phyloP scores from a whole-genome alignment of 108 stramenopile species.

The Cyclostephanos tholiformis region DNA sequence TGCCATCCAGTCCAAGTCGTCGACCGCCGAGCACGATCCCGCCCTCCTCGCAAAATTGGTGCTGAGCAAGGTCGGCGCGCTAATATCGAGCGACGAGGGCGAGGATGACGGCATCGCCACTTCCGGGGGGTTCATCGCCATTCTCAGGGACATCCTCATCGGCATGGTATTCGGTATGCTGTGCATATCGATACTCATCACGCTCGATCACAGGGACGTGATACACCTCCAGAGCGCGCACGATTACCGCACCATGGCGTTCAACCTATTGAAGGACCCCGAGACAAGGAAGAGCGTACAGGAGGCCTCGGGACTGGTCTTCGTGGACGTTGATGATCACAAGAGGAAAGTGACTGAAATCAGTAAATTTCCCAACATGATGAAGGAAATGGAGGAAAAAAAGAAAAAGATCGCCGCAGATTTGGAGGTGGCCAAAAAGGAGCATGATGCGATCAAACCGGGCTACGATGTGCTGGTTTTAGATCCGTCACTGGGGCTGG shows the following conservation, averaged over 20 bases:
- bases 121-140: neutral
- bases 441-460: constrained; percentile 43
- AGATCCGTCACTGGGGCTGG: constrained; percentile 35
- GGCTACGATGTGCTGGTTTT: constrained; percentile 52
- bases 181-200: constrained; percentile 28
- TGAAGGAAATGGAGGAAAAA: constrained; percentile 36
- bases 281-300: constrained; percentile 29
- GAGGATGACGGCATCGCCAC: neutral
- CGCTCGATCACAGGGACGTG: constrained; percentile 39
- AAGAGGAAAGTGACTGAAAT: constrained; percentile 28
- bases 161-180: constrained; percentile 32
- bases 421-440: constrained; percentile 37
- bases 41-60: constrained; percentile 26
- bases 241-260: too few relatives aligned
- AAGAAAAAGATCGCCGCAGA: constrained; percentile 41
- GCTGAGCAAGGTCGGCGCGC: constrained; percentile 13
- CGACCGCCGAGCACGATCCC: constrained; percentile 1
- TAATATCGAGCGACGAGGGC: constrained; percentile 1
- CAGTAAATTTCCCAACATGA: constrained; percentile 26
- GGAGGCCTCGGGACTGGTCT: constrained; percentile 53
- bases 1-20: neutral
- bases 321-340: constrained; percentile 52
- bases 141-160: constrained; percentile 34
- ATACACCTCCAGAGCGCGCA: constrained; percentile 42
- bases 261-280: constrained; percentile 38